Evolutionary conservation across 352 stramenopile species (phyloP), one percentile per base, ranked within the genome.

Genomic region (Pythium vanterpoolii): DNA sequence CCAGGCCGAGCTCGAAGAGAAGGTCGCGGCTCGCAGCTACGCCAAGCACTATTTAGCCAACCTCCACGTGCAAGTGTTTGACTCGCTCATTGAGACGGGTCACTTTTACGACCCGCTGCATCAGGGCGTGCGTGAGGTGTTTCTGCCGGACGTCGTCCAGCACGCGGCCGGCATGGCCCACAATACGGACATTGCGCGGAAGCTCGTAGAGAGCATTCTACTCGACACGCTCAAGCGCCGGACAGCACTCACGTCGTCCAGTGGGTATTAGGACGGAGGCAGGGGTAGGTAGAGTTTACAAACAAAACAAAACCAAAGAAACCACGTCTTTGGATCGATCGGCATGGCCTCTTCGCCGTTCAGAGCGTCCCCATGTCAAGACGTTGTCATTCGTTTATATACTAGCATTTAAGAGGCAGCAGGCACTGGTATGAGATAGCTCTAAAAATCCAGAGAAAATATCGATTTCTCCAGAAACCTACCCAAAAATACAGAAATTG

Each of bases 41-140:
- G 87, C 93, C 5, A 89, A 91, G 58, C 78, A 89, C 56, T 98
- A 97, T 66, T 65, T 98, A 36, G 68, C 66, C 5, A 86, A 86
- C 54, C 60, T 98, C 51, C 87, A 96, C 74, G 73, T 62, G 8
- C 79, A 92, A 23, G 89, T 96, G 19, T 96, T 98, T 55, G 85
- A 91, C 36, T 78, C 77, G 42, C 83, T 98, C 36, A 74, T 97
- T 46, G 78, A 90, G 31, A 77, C 72, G 13, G 90, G 93, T 9
- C 69, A 95, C 55, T 97, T 98, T 64, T 96, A 87, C 68, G 93
- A 98, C 44, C 93, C 93, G 23, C 50, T 98, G 24, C 56, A 80
- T 53, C 75, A 83, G 58, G 90, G 97, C 50, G 68, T 98, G 8
- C 70, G 84, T 27, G 69, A 91, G 13, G 60, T 69, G 21, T 96